Conservation (phyloP, 176 grass and related monocot genomes). For the Phoenix roebelenii region DNA sequence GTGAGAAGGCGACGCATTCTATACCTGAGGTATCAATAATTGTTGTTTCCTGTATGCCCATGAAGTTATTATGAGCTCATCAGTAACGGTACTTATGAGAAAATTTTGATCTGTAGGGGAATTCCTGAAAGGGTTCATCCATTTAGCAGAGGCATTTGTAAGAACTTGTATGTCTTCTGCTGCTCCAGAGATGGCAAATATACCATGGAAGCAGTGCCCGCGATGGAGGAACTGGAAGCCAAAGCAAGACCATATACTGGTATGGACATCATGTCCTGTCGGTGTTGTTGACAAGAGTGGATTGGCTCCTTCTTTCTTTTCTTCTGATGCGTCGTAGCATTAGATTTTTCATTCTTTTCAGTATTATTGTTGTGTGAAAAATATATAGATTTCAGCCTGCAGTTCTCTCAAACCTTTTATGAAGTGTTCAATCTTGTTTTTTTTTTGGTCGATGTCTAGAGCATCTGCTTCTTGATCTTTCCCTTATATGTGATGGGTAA, state of each 20-base stretch:
- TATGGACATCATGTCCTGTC: slow-evolving; percentile 59
- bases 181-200: slow-evolving; percentile 33
- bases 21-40: slow-evolving; percentile 68
- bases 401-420: too few species aligned
- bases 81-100: not conserved
- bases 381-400: too few species aligned
- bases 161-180: slow-evolving; percentile 67
- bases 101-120: slow-evolving; percentile 33
- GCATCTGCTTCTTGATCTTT: too few species aligned
- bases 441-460: too few species aligned
- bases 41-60: not conserved
- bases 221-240: slow-evolving; percentile 59
- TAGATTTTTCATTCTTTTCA: too few species aligned
- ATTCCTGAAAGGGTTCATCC: slow-evolving; percentile 77
- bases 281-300: slow-evolving; percentile 57
- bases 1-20: slow-evolving; percentile 67
- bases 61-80: slow-evolving; percentile 8
- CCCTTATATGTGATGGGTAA: too few species aligned
- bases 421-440: too few species aligned
- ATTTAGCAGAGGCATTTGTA: slow-evolving; percentile 76
- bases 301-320: not conserved
- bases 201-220: slow-evolving; percentile 62
- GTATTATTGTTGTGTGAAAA: too few species aligned
- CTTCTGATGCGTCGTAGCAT: too few species aligned
- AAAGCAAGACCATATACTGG: slow-evolving; percentile 65